Conservation (phyloP, 148 eudicot genomes). For the Camellia sinensis region DNA sequence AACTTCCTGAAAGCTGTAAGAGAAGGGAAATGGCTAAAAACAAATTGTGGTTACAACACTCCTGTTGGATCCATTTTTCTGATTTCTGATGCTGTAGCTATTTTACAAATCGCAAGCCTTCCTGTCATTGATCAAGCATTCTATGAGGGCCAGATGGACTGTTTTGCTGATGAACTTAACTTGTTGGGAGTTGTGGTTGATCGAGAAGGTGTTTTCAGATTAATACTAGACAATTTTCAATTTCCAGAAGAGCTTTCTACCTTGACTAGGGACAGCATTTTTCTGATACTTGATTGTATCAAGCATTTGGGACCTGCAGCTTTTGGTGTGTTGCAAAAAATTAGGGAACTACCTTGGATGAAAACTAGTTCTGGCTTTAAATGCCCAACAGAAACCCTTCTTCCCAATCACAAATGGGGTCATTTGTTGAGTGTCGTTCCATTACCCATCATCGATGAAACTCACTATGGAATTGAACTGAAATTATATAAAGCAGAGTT, state of each 20-base stretch:
- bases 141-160: neutral
- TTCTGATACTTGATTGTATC: slow-evolving; percentile 15
- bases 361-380: slow-evolving; percentile 10
- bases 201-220: neutral
- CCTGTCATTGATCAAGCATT: neutral
- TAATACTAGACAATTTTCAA: slow-evolving; percentile 4
- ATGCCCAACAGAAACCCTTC: slow-evolving; percentile 14
- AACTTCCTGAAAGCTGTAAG: slow-evolving; percentile 4
- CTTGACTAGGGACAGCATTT: slow-evolving; percentile 11
- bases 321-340: slow-evolving; percentile 1
- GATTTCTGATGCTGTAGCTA: neutral
- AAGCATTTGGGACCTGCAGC: neutral
- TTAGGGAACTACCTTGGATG: neutral
- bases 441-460: slow-evolving; percentile 34
- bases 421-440: slow-evolving; percentile 17
- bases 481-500: slow-evolving; percentile 6
- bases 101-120: neutral
- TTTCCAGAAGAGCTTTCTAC: slow-evolving; percentile 1
- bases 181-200: slow-evolving; percentile 10
- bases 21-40: slow-evolving; percentile 18
- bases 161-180: slow-evolving; percentile 22
- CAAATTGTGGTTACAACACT: neutral
- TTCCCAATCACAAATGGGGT: slow-evolving; percentile 7
- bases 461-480: slow-evolving; percentile 18
- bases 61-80: slow-evolving; percentile 4